Evolutionary conservation across 2,329 filamentous ascomycete genomes (phyloP).

Genomic region (Seiridium cupressi): DNA sequence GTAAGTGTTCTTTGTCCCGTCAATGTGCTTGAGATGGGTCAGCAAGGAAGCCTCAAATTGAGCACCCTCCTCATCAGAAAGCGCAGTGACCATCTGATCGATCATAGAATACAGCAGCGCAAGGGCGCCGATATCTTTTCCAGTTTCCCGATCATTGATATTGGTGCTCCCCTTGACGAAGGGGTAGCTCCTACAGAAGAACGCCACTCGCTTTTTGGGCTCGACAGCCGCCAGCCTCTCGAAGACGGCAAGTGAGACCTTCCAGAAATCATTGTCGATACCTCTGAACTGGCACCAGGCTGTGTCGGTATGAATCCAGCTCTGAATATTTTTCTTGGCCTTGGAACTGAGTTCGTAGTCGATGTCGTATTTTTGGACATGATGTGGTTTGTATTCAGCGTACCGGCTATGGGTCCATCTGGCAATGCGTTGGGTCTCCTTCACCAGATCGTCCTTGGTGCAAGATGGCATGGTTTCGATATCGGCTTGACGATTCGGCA

Average conservation of each 20-base stretch:
- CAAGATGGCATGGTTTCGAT: background rate
- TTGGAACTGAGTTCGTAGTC: background rate
- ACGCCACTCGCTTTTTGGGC: background rate
- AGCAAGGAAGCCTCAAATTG: background rate
- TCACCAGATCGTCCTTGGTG: background rate
- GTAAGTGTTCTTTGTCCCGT: background rate
- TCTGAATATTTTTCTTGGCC: background rate
- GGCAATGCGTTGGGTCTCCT: background rate
- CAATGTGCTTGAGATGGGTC: background rate
- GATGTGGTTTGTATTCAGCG: background rate
- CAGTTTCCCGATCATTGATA: background rate
- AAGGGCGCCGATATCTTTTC: background rate
- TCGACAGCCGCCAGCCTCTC: background rate
- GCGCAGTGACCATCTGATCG: conserved; percentile 2
- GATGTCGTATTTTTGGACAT: background rate
- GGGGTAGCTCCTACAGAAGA: background rate
- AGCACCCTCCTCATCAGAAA: background rate
- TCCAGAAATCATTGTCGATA: background rate
- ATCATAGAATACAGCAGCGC: conserved; percentile 1
- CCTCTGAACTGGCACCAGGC: background rate
- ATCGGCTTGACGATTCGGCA: no score
- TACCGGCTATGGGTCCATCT: background rate
- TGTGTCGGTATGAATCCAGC: background rate
- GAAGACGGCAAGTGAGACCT: background rate
- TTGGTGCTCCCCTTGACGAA: background rate